Evolutionary conservation across 441 rosid species (phyloP), one percentile per base, ranked within the genome.

Genomic region (Manihot esculenta): DNA sequence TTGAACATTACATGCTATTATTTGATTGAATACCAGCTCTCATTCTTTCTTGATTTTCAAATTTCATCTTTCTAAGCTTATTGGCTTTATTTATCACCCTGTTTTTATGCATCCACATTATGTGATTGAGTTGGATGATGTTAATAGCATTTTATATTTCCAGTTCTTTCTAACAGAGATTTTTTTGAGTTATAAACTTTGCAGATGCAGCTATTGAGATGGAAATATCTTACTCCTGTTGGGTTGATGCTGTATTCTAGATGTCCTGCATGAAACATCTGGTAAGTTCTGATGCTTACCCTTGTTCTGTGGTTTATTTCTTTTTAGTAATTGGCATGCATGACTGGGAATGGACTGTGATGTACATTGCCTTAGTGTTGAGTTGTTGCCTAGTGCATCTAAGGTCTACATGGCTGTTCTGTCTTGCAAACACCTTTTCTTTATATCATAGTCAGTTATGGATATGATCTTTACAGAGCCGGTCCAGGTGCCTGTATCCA

Each of bases 141-240:
- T 55, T 41, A 21, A 48, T 72, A 48, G 51, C 21, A 41, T 67
- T 63, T 61, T 49, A 13, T 69, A 51, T 78, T 68, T 17, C 24
- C 42, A 33, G 18, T 30, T 60, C 45, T 27, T 26, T 50, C 76
- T 83, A 35, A 69, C 26, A 12, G 55, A 42, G 72, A 15, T 47
- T 45, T 73, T n/a, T 10, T 66, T 56, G 38, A 79, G 83, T 47
- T 81, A 5, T 71, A 72, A 71, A 62, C 51, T 58, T 30, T 79
- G 83, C 84, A 84, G 87, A 79, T 80, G 61, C 17, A 24, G 18
- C 51, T 12, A 0, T 9, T 53, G 69, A 35, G 74, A 3, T 1
- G 17, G 57, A 71, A 35, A 53, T 62, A 18, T 48, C 33, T 23
- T 50, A n/a, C 60, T 53, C 56, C 51, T 45, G 21, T 45, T 24